These are phyloP conservation scores for Melaleuca alternifolia DNA, from an alignment of 345 rosid genomes.

Conservation along the genomic window DNA sequence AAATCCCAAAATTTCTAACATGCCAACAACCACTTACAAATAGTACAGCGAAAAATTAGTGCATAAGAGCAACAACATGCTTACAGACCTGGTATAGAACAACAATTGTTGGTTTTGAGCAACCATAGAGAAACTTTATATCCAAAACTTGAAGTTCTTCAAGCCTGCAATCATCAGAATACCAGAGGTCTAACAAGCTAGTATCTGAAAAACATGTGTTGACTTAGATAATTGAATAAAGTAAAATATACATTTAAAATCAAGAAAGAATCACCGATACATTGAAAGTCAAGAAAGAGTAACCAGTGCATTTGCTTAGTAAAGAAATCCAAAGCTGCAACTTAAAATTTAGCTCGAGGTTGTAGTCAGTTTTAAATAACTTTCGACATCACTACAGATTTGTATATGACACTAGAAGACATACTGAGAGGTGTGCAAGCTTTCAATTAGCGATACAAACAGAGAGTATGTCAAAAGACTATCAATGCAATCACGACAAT, in stretches of 20 bases:
- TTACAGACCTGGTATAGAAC: conserved; percentile 70
- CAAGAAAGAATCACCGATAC: not conserved
- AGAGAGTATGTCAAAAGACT: not conserved
- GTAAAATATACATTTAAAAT: not conserved
- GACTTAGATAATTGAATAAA: not conserved
- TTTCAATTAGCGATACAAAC: not conserved
- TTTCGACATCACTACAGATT: not conserved
- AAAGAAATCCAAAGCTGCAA: not conserved
- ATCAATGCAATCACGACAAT: not conserved
- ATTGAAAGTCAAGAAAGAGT: not conserved
- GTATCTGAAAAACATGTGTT: not conserved
- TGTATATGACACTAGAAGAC: not conserved
- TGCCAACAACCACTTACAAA: not conserved
- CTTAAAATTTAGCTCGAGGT: not conserved
- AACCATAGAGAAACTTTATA: conserved; percentile 88
- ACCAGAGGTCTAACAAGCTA: not conserved
- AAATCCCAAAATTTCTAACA: not conserved
- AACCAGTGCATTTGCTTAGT: not conserved
- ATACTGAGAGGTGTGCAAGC: not conserved
- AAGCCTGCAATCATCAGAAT: conserved; percentile 41
- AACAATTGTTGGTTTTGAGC: conserved; percentile 82
- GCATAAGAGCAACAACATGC: not conserved
- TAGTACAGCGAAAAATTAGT: not conserved
- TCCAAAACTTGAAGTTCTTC: conserved; percentile 96
- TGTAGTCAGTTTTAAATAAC: not conserved